Evolutionary conservation across 1,284 basidiomycete genomes (phyloP), one percentile per base, ranked within the genome.

Genomic region (Bondarzewia mesenterica): DNA sequence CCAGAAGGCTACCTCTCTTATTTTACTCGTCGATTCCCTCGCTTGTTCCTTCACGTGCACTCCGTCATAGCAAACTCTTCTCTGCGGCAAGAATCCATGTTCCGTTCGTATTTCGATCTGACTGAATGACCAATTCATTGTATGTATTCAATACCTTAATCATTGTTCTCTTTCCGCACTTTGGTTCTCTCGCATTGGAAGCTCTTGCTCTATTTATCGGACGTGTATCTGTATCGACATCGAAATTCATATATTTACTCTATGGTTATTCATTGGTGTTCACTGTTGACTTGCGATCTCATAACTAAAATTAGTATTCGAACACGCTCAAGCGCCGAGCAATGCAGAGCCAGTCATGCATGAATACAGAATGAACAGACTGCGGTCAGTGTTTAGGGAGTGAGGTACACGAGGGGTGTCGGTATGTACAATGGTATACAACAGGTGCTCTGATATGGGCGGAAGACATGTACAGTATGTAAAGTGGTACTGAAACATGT

Each of bases 1-100:
- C 95, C 96, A 0, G 85, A 89, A 53, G 94, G 94, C 10, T 99
- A 93, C 72, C 68, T 99, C 49, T 70, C 75, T 4, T 99, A 98
- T 67, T 99, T 98, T 63, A 96, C 93, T 1, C 74, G 80, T 37
- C 82, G 93, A n/a, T 99, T 89, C 69, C 95, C 95, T 4, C 72
- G 69, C 32, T 75, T 99, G 16, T 93, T 99, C 73, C 69, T 97
- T 53, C 94, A 98, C 63, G 93, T 98, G 32, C 86, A 97, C 61
- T 64, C 73, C 21, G 90, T 93, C 54, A 75, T 99, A 50, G 73
- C 75, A 7, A 71, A 76, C 42, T 85, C 82, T 5, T 68, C 78
- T 23, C 68, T 93, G 27, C 73, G 79, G 41, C 71, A 73, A 52
- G 92, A 94, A 66, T 80, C 85, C 21, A 89, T 93, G 85, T 93